Base-by-base conservation (phyloP, 2,329 filamentous ascomycete species). In the Beauveria asiatica region DNA sequence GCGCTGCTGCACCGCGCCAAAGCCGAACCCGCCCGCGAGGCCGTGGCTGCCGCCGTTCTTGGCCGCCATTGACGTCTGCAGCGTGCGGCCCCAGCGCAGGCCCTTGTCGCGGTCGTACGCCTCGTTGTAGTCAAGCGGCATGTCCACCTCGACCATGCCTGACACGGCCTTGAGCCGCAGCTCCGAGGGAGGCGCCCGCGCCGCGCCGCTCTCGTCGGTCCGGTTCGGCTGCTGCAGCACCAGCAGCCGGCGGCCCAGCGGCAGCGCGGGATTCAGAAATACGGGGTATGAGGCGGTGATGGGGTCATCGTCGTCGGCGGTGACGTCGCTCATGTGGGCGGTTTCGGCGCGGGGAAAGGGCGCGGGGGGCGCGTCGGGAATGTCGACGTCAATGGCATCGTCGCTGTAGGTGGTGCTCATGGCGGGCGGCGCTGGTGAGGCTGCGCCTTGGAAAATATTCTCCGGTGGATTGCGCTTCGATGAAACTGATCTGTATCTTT, bases 141-240 rank as follows among this genome's bases (percentile, higher is more conserved):
- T 82, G 72, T 99, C 94, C 57, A 97, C 80, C 75, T 99, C 94
- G 60, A 97, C 80, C 76, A 97, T 89, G 60, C 92, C 92, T 0
- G 89, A 84, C 60, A 82, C 77, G 16, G 87, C 83, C 77, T 97
- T 99, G 71, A 96, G 78, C 65, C 93, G 90, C 68, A 97, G 78
- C 67, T 88, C 85, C 17, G 83, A 78, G 11, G 93, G 89, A 23
- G 83, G 73, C 51, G 74, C 68, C 11, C 76, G 75, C 50, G 73
- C 66, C 11, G 74, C 70, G 37, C 55, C 46, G 25, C 37, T 30
- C 64, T 87, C 81, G 61, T 84, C 78, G 44, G 80, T 79, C 64
- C 90, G 88, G 74, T 92, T 92, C 27, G 92, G 88, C 73, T 96
- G 95, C 76, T 97, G 92, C 50, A 99, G 83, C 64, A 97, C 83